These are phyloP conservation scores for Hysterangium stoloniferum DNA, from an alignment of 768 basidiomycete genomes.

Conservation along the genomic window DNA sequence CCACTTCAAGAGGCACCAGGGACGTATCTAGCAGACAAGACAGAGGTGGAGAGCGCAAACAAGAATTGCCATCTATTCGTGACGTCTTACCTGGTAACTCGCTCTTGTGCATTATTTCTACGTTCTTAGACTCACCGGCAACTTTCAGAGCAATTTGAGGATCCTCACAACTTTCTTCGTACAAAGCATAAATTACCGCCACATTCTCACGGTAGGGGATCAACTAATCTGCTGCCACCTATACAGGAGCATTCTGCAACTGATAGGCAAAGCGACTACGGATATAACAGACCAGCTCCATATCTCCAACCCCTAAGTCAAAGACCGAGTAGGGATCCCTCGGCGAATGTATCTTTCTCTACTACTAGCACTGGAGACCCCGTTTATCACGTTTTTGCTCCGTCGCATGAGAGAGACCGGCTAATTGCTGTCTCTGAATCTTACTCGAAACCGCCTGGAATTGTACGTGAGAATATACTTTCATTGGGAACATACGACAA, in stretches of 20 bases:
- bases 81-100: slow-evolving; percentile 9
- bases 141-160: slow-evolving; percentile 8
- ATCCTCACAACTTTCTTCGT: background rate
- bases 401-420: background rate
- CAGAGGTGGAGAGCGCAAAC: background rate
- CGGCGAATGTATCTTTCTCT: no score
- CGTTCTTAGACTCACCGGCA: background rate
- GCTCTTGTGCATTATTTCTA: background rate
- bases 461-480: slow-evolving; percentile 6
- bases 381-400: slow-evolving; percentile 8
- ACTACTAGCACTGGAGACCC: no score
- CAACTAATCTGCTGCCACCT: background rate
- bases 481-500: background rate
- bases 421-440: slow-evolving; percentile 7
- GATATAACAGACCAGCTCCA: background rate
- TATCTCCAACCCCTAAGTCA: background rate
- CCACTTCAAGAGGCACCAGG: slow-evolving; percentile 1
- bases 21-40: background rate
- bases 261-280: background rate
- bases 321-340: no score
- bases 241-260: slow-evolving; percentile 2
- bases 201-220: background rate
- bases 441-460: slow-evolving; percentile 6
- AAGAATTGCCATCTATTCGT: slow-evolving; percentile 6
- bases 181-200: background rate